These are phyloP conservation scores for Apiospora kogelbergensis DNA, from an alignment of 2,329 filamentous ascomycete species.

Conservation along the genomic window DNA sequence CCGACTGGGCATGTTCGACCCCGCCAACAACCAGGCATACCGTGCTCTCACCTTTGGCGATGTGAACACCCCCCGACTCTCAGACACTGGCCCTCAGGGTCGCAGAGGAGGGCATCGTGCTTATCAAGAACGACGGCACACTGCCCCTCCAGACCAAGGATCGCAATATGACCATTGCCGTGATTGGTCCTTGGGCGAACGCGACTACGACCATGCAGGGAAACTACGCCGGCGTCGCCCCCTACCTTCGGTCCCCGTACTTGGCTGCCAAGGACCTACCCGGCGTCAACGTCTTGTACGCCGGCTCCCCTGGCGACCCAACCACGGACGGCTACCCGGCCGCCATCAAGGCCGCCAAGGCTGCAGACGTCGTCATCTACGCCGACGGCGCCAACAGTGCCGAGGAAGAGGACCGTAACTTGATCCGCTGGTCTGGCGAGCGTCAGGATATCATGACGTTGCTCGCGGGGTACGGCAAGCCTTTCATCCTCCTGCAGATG, in stretches of 20 bases:
- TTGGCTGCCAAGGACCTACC: conserved; percentile 49
- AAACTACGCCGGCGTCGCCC: conserved; percentile 50
- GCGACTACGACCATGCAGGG: conserved; percentile 26
- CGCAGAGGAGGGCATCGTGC: conserved; percentile 26
- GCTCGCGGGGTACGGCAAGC: conserved; percentile 40
- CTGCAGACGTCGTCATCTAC: conserved; percentile 53
- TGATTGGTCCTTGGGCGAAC: conserved; percentile 27
- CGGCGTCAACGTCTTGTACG: conserved; percentile 45
- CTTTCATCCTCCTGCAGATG: conserved; percentile 51
- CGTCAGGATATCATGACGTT: conserved; percentile 50
- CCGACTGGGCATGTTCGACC: conserved; percentile 32
- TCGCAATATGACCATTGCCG: conserved; percentile 20
- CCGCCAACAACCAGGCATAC: conserved; percentile 22
- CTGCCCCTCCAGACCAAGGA: conserved; percentile 21
- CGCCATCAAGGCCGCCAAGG: conserved; percentile 38
- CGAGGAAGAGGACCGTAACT: conserved; percentile 50
- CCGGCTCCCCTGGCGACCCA: conserved; percentile 30
- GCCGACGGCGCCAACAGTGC: conserved; percentile 51
- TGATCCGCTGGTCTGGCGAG: conserved; percentile 50
- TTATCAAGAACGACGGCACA: conserved; percentile 27
- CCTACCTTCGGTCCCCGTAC: conserved; percentile 54
- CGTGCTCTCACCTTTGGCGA: conserved; percentile 22
- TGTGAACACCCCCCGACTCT: conserved; percentile 23
- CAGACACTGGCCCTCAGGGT: conserved; percentile 24
- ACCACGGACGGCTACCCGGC: conserved; percentile 29